Conservation (phyloP, 2,329 filamentous ascomycete genomes). For the Bipolaris bicolor region DNA sequence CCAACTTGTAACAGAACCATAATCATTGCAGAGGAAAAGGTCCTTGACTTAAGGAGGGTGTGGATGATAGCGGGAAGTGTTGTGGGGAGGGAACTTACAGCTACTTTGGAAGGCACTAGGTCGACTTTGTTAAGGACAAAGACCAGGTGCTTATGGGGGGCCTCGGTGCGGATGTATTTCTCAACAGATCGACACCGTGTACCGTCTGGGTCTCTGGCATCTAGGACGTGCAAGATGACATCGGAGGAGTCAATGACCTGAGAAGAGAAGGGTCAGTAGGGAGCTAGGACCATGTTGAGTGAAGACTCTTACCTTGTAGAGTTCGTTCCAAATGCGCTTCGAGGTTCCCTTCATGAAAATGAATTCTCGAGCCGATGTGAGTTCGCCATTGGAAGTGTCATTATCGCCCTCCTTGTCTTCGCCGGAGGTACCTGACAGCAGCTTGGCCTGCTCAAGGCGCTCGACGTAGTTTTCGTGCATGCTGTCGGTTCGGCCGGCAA, state of each 20-base stretch:
- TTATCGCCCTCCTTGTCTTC: conserved; percentile 53
- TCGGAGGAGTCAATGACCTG: conserved; percentile 84
- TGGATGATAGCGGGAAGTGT: conserved; percentile 24
- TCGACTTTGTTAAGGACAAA: conserved; percentile 93
- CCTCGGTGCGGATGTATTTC: conserved; percentile 91
- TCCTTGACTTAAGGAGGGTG: conserved; percentile 90
- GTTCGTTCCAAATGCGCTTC: conserved; percentile 83
- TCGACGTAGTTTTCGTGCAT: conserved; percentile 84
- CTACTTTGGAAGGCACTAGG: conserved; percentile 87
- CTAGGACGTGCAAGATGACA: conserved; percentile 74
- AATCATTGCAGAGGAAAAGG: conserved; percentile 74
- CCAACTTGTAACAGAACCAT: conserved; percentile 97
- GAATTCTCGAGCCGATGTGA: conserved; percentile 61
- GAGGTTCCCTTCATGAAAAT: conserved; percentile 95
- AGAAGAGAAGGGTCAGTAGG: background rate
- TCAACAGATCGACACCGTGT: conserved; percentile 89
- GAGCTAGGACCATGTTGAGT: background rate
- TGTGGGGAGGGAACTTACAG: conserved; percentile 73
- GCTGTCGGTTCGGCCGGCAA: conserved; percentile 79
- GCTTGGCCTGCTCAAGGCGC: conserved; percentile 75
- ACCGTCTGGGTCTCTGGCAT: conserved; percentile 56
- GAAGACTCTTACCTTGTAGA: conserved; percentile 74
- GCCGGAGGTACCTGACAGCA: conserved; percentile 74
- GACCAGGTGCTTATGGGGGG: conserved; percentile 92
- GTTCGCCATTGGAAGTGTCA: conserved; percentile 48